Conservation (phyloP, 306 rosid genomes). For the Malus sieversii region DNA sequence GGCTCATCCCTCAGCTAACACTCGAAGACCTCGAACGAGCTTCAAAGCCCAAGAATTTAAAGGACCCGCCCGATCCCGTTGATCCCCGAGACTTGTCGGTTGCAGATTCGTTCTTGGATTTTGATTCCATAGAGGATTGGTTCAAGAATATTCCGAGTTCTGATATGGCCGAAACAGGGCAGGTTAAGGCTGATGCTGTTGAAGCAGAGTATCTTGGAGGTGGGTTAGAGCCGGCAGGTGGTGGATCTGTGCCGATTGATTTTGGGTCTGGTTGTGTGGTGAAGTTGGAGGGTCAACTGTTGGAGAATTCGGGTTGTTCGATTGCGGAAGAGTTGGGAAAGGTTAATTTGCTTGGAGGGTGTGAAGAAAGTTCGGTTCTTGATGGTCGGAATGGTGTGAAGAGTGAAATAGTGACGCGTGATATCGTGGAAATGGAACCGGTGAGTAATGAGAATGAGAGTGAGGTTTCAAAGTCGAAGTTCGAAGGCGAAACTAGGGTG, state of each 20-base stretch:
- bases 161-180: slow-evolving; percentile 24
- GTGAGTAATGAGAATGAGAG: background rate
- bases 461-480: background rate
- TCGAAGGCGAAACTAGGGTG: background rate
- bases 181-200: background rate
- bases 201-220: background rate
- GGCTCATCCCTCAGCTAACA: slow-evolving; percentile 12
- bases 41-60: slow-evolving; percentile 17
- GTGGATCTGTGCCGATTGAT: slow-evolving; percentile 4
- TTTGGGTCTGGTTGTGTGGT: background rate
- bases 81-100: slow-evolving; percentile 33
- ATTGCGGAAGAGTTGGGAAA: slow-evolving; percentile 44
- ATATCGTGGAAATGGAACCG: slow-evolving; percentile 7
- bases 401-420: background rate
- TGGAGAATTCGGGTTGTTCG: slow-evolving; percentile 14
- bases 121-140: slow-evolving; percentile 40
- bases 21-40: slow-evolving; percentile 23
- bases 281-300: slow-evolving; percentile 18
- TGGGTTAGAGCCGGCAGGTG: slow-evolving; percentile 5
- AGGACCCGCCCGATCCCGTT: slow-evolving; percentile 18
- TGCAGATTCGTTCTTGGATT: slow-evolving; percentile 59
- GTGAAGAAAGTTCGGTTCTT: slow-evolving; percentile 4
- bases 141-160: slow-evolving; percentile 21
- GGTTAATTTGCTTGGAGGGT: slow-evolving; percentile 34
- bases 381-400: slow-evolving; percentile 13